Base-by-base conservation (phyloP, 106 monocot genomes). In the Allium cepa region DNA sequence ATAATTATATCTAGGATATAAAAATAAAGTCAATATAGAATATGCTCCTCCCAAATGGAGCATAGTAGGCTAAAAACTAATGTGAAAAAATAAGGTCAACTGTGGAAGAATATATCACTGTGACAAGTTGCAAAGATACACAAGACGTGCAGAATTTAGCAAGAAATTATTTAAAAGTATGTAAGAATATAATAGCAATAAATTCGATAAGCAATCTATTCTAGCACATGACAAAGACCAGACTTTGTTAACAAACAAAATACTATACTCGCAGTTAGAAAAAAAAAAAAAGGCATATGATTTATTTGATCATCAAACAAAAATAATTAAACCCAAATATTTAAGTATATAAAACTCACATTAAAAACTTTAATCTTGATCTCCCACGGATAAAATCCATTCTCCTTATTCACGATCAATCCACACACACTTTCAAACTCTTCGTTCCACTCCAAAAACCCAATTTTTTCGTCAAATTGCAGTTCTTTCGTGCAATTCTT, bases 321-420 rank as follows among this genome's bases (percentile, higher is more conserved):
- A 18, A 48, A 11, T 9, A 47, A 60, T 4, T 17, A 17, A 47
- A 60, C 28, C 60, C 4, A 26, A 9, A 26, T 26, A 60, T 60
- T 22, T 3, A 14, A 11, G 67, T 10, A 28, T 17, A 28, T 13
- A 67, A 18, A 60, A 75, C 88, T 86, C 70, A 93, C 93, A 75
- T 77, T 84, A 69, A 83, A 79, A 22, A 94, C 79, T 63, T 64
- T 60, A 61, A 94, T 82, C 52, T 75, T 73, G 60, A 94, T 56
- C 78, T 86, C 89, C 86, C 89, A 94, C 2, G 93, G 85, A 47
- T 82, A 79, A 70, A 82, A 89, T 0, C 63, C 69, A 56, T 62
- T 70, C 27, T 84, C 84, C 71, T 75, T 84, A 17, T 84, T 59
- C 18, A 75, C 53, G 26, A 76, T 81, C 13, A 94, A 72, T n/a